Base-by-base conservation (phyloP, 805 yeast genomes). In the Zygoascus bituminiphila region DNA sequence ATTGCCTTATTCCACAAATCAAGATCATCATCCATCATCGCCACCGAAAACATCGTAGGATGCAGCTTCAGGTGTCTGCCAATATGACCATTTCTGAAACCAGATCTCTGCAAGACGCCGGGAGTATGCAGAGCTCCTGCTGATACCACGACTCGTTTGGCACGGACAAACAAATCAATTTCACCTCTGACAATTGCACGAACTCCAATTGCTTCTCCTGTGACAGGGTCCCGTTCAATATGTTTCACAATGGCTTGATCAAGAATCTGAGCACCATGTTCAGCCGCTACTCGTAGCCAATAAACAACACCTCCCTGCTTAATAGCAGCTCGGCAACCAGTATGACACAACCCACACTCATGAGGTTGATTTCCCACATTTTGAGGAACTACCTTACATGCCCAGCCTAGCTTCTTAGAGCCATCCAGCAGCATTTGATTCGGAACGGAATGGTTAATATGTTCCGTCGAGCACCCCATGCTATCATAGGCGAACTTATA, bases 71-170 rank as follows among this genome's bases (percentile, higher is more conserved):
- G 69, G 48, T 76, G 73, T 14, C 57, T 50, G 20, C 82, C 81
- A 56, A 77, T 77, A 55, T 75, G 65, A 52, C 63, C 69, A 58
- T 76, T 76, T 56, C 54, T 67, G 58, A 77, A 77, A 0, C 76
- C 74, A 0, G 80, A 75, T 23, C 72, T 64, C 57, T 66, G 66
- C 47, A 77, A 66, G 8, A 77, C 56, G 1, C 66, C 54, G 1
- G 81, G 82, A 1, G 82, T 74, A 15, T 72, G 65, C 36, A 77
- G 63, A 0, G 78, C 61, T 2, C 82, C 81, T 9, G 72, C 74
- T 22, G 72, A 54, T 8, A 69, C 70, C 21, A 76, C 68, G 36
- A 70, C 69, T 50, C 70, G 71, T 51, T 65, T 69, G 38, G 78
- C 76, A 9, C 65, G 64, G 19, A 77, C 71, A 6, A 19, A 12